Conservation (phyloP, 1,284 basidiomycete species). For the Fomitopsis palustris region DNA sequence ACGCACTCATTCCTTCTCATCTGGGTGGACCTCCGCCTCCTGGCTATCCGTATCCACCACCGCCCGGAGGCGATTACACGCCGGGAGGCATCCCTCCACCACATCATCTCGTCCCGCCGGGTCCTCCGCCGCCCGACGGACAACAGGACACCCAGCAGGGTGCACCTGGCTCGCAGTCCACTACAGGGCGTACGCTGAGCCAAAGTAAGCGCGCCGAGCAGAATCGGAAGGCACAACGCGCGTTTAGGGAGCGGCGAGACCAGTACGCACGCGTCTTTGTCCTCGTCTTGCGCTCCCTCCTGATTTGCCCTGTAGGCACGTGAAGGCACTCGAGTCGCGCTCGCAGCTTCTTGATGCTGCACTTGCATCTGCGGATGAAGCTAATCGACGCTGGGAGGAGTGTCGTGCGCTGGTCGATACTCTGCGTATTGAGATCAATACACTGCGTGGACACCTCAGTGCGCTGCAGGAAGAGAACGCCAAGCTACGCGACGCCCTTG, state of each 20-base stretch:
- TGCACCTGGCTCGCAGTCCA: constrained; percentile 17
- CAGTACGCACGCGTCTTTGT: constrained; percentile 52
- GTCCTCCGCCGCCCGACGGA: constrained; percentile 18
- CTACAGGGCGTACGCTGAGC: constrained; percentile 53
- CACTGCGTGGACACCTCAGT: constrained; percentile 39
- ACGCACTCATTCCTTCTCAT: constrained; percentile 28
- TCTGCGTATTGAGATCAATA: constrained; percentile 75
- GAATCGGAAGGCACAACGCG: constrained; percentile 82
- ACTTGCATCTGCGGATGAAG: constrained; percentile 78
- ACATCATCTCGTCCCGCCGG: constrained; percentile 17
- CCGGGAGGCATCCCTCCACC: constrained; percentile 46
- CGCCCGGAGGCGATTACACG: constrained; percentile 38
- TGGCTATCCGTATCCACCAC: constrained; percentile 20
- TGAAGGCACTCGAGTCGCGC: constrained; percentile 78
- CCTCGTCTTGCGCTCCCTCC: constrained; percentile 5
- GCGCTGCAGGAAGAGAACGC: constrained; percentile 26
- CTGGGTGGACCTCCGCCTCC: constrained; percentile 20
- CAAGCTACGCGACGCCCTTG: constrained; percentile 3
- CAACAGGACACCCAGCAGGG: constrained; percentile 20
- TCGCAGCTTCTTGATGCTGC: constrained; percentile 79
- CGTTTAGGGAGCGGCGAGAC: constrained; percentile 80
- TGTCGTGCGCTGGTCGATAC: constrained; percentile 79
- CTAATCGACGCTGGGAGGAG: constrained; percentile 82
- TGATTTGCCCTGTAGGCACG: constrained; percentile 48
- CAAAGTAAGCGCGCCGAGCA: constrained; percentile 82